A percentile compares a stretch with the other conserved stretches of the same genome.
Conservation (phyloP, 2,329 filamentous ascomycete genomes). For the Fusarium subtropicale region DNA sequence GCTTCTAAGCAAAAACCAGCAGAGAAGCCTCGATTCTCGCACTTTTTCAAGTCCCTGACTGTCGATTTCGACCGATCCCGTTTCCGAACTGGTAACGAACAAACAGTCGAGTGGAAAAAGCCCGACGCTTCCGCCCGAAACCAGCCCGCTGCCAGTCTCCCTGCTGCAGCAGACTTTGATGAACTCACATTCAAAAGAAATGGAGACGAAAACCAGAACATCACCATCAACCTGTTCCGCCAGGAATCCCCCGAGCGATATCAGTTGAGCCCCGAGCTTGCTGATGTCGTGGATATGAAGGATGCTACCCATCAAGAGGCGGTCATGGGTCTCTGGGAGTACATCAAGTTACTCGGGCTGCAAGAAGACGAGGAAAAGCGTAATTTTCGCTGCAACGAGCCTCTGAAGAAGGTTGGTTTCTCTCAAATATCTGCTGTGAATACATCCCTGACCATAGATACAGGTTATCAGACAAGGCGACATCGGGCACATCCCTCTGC, state of each 20-base stretch:
- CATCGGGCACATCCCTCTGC: slow-evolving; percentile 84
- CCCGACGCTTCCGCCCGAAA: slow-evolving; percentile 69
- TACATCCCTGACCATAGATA: slow-evolving; percentile 42
- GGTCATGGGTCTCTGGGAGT: slow-evolving; percentile 94
- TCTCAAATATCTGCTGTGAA: background rate
- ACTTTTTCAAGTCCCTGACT: slow-evolving; percentile 84
- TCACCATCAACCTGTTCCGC: slow-evolving; percentile 85
- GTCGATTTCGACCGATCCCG: slow-evolving; percentile 77
- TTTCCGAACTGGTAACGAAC: slow-evolving; percentile 66
- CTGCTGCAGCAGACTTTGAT: slow-evolving; percentile 83
- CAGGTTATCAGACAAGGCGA: slow-evolving; percentile 81
- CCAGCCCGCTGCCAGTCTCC: slow-evolving; percentile 51
- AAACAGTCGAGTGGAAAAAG: slow-evolving; percentile 87
- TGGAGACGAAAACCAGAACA: slow-evolving; percentile 91
- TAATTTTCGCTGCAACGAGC: slow-evolving; percentile 89
- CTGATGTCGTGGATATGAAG: slow-evolving; percentile 85
- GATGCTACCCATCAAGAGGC: slow-evolving; percentile 90
- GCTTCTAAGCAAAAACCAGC: slow-evolving; percentile 53
- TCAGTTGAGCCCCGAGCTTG: slow-evolving; percentile 79
- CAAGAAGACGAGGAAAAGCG: slow-evolving; percentile 97
- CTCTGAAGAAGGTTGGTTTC: slow-evolving; percentile 76
- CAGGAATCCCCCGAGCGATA: slow-evolving; percentile 90
- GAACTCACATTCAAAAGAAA: slow-evolving; percentile 90
- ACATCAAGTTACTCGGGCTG: slow-evolving; percentile 84
- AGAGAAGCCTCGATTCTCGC: slow-evolving; percentile 71